Conservation (phyloP, 805 yeast genomes). For the Candida montana region DNA sequence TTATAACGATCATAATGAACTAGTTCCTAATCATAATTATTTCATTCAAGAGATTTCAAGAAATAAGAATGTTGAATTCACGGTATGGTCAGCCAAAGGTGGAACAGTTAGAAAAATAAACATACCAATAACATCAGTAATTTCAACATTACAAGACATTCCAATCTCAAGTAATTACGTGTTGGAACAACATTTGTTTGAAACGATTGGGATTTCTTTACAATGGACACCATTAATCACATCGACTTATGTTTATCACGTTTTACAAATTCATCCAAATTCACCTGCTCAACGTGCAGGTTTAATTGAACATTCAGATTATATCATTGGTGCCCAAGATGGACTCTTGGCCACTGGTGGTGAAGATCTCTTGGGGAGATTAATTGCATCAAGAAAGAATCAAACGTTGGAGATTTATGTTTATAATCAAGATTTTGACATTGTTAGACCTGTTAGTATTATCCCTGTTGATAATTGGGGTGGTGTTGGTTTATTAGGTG, state of each 20-base stretch:
- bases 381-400: constrained; percentile 48
- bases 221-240: constrained; percentile 75
- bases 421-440: constrained; percentile 82
- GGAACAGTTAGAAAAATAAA: constrained; percentile 44
- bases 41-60: constrained; percentile 40
- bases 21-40: constrained; percentile 39
- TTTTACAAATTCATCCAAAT: constrained; percentile 62
- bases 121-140: background rate
- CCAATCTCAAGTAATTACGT: constrained; percentile 17
- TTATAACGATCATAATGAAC: constrained; percentile 28
- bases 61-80: constrained; percentile 42
- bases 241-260: constrained; percentile 84
- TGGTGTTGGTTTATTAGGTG: constrained; percentile 82
- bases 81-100: constrained; percentile 87
- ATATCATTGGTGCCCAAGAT: constrained; percentile 81
- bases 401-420: constrained; percentile 56
- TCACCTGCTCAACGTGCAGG: constrained; percentile 85
- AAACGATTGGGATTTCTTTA: constrained; percentile 57
- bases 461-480: constrained; percentile 70
- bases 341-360: constrained; percentile 86
- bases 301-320: constrained; percentile 79
- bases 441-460: constrained; percentile 83
- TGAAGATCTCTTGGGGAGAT: constrained; percentile 67
- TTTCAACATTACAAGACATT: constrained; percentile 24
- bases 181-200: constrained; percentile 34